These are phyloP conservation scores for Babesia ovata DNA, from an alignment of 169 alveolate species.

Conservation along the genomic window DNA sequence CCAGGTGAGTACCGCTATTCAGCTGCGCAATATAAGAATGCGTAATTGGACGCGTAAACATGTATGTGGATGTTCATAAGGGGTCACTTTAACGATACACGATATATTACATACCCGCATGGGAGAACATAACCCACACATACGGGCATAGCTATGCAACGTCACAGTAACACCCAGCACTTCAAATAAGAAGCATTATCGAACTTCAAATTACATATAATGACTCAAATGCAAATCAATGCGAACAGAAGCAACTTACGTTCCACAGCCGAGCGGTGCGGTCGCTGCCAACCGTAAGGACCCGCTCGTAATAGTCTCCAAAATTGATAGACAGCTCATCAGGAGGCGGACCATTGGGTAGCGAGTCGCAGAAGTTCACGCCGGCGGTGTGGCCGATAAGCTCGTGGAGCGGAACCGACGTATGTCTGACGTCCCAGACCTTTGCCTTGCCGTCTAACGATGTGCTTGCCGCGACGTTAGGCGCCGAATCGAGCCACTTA, in stretches of 20 bases:
- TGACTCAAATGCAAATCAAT: not conserved
- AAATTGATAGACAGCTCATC: constrained; percentile 43
- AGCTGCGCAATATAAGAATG: constrained; percentile 13
- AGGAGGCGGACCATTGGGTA: constrained; percentile 1
- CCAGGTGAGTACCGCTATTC: constrained; percentile 62
- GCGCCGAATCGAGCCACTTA: constrained; percentile 15
- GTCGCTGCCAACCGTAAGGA: constrained; percentile 49
- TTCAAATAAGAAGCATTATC: not conserved
- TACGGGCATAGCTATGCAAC: not conserved
- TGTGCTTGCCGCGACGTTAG: constrained; percentile 17
- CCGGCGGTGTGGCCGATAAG: constrained; percentile 62
- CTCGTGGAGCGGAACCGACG: constrained; percentile 53
- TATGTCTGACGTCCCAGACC: constrained; percentile 65
- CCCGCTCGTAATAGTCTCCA: constrained; percentile 35
- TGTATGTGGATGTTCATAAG: not conserved
- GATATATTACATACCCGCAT: not conserved
- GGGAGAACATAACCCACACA: not conserved
- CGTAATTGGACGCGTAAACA: not conserved
- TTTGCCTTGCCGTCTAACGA: constrained; percentile 56
- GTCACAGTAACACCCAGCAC: not conserved
- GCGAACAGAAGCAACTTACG: constrained; percentile 16
- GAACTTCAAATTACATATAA: not conserved
- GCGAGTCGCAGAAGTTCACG: constrained; percentile 59
- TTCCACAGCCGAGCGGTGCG: constrained; percentile 68
- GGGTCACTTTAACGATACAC: not conserved